These are phyloP conservation scores for Solanum pinnatisectum DNA, from an alignment of 257 asterid genomes.

Conservation along the genomic window DNA sequence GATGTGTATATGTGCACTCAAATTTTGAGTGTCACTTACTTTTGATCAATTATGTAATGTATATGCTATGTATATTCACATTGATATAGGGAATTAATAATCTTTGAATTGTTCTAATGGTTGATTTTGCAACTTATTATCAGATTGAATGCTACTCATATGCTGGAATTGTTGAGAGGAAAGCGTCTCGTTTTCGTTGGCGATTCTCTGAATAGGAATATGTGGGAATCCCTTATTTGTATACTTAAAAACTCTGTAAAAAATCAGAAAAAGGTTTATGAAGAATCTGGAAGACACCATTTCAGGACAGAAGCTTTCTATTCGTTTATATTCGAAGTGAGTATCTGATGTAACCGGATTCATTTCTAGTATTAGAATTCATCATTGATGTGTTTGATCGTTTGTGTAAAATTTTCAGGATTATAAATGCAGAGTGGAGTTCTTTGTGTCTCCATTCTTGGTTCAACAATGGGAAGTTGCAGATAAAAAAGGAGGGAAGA, in stretches of 20 bases:
- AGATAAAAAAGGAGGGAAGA: slow-evolving; percentile 34
- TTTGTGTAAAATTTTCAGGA: slow-evolving; percentile 24
- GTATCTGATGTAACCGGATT: not conserved
- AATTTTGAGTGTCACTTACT: not conserved
- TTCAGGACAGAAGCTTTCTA: slow-evolving; percentile 52
- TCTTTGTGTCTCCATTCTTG: slow-evolving; percentile 58
- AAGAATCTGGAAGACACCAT: slow-evolving; percentile 43
- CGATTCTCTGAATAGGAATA: slow-evolving; percentile 65
- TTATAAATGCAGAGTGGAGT: slow-evolving; percentile 59
- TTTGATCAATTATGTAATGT: not conserved
- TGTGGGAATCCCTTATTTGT: slow-evolving; percentile 87
- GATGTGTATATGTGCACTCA: not conserved
- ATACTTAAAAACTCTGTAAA: slow-evolving; percentile 48
- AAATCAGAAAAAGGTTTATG: slow-evolving; percentile 50
- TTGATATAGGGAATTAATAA: not conserved
- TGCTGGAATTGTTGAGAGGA: slow-evolving; percentile 64
- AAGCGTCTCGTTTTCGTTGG: slow-evolving; percentile 60
- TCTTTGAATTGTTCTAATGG: not conserved
- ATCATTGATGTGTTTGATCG: not conserved
- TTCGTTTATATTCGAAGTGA: slow-evolving; percentile 54
- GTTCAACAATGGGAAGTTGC: slow-evolving; percentile 61
- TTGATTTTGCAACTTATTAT: not conserved
- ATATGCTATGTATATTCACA: not conserved
- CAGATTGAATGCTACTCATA: slow-evolving; percentile 52
- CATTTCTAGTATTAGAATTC: not conserved